Conservation (phyloP, 352 stramenopile species). For the Globisporangium abappressorium region DNA sequence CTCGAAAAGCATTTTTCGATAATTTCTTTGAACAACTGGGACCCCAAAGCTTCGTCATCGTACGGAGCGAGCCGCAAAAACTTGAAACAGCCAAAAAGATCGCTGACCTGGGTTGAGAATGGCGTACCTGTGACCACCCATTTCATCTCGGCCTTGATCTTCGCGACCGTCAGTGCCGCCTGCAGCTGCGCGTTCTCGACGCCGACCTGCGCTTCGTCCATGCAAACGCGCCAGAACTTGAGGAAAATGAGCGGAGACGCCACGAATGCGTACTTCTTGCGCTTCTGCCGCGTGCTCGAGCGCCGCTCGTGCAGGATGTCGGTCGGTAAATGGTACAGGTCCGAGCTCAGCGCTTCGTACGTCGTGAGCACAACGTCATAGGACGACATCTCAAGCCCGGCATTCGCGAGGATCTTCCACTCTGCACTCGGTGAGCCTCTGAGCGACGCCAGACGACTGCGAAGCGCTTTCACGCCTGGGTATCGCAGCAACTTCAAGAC, state of each 20-base stretch:
- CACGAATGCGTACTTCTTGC: slow-evolving; percentile 83
- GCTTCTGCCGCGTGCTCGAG: slow-evolving; percentile 46
- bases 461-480: slow-evolving; percentile 51
- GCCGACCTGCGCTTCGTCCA: slow-evolving; percentile 92
- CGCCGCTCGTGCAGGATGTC: slow-evolving; percentile 38
- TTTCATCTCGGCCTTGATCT: slow-evolving; percentile 54
- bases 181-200: slow-evolving; percentile 78
- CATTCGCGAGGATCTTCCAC: slow-evolving; percentile 53
- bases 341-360: slow-evolving; percentile 82
- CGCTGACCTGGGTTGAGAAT: slow-evolving; percentile 72
- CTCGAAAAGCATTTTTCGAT: slow-evolving; percentile 35
- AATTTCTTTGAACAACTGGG: slow-evolving; percentile 31
- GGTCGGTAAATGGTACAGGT: slow-evolving; percentile 76
- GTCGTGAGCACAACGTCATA: slow-evolving; percentile 92
- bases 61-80: slow-evolving; percentile 63
- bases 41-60: slow-evolving; percentile 26
- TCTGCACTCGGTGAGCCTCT: slow-evolving; percentile 32
- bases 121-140: slow-evolving; percentile 92
- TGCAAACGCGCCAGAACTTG: slow-evolving; percentile 87
- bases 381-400: slow-evolving; percentile 47
- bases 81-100: slow-evolving; percentile 84
- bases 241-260: slow-evolving; percentile 86
- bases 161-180: slow-evolving; percentile 79
- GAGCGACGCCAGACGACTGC: slow-evolving; percentile 20
- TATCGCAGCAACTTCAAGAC: slow-evolving; percentile 55